These are phyloP conservation scores for Eucommia ulmoides DNA, from an alignment of 257 asterid genomes.

Conservation along the genomic window DNA sequence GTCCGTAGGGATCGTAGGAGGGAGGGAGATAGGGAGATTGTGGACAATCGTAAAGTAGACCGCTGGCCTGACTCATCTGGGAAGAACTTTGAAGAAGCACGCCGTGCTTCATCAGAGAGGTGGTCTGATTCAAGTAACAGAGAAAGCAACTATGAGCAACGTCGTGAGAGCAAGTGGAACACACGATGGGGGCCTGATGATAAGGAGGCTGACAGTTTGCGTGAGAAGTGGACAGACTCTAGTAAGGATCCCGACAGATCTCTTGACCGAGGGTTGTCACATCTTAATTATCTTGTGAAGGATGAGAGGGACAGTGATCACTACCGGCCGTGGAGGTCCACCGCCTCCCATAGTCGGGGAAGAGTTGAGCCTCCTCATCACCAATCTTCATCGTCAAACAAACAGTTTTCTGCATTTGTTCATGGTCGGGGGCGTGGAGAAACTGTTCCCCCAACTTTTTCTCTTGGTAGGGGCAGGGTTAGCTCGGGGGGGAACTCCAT, in stretches of 20 bases:
- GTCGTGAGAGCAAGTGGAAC: conserved; percentile 91
- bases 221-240: conserved; percentile 66
- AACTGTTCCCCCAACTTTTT: conserved; percentile 29
- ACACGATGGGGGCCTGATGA: conserved; percentile 87
- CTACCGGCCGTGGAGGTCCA: conserved; percentile 81
- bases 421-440: conserved; percentile 86
- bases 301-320: conserved; percentile 74
- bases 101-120: conserved; percentile 62
- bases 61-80: conserved; percentile 71
- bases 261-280: conserved; percentile 46
- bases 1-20: conserved; percentile 80
- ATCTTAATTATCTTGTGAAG: conserved; percentile 43
- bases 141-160: conserved; percentile 66
- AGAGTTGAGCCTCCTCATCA: conserved; percentile 52
- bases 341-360: conserved; percentile 60
- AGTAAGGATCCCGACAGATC: conserved; percentile 42
- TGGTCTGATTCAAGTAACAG: conserved; percentile 64
- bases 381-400: conserved; percentile 40
- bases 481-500: conserved; percentile 31
- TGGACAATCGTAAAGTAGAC: conserved; percentile 52
- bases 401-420: conserved; percentile 40
- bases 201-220: conserved; percentile 38
- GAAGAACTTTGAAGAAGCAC: conserved; percentile 56
- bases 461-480: conserved; percentile 59
- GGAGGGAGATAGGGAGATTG: conserved; percentile 73